Evolutionary conservation across 2,329 filamentous ascomycete genomes (phyloP).

Genomic region (Fusarium tjaetaba): DNA sequence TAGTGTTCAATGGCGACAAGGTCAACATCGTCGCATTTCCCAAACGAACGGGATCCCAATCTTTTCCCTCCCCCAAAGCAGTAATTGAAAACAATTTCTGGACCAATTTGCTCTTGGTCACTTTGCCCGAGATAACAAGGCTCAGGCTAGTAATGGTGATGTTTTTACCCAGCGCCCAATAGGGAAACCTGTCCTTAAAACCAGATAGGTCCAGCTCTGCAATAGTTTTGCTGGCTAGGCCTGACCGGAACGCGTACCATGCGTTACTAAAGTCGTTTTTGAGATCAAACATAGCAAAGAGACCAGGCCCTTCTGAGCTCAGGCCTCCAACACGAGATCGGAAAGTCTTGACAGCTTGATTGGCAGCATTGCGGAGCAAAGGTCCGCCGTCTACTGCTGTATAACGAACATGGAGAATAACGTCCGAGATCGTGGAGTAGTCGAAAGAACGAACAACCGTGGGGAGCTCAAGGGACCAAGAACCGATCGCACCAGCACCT

Average conservation of each 20-base stretch:
- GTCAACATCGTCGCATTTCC: not conserved
- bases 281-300: not conserved
- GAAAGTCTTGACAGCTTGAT: not conserved
- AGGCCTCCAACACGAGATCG: not conserved
- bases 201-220: not conserved
- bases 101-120: not conserved
- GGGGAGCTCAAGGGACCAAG: not conserved
- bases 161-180: not conserved
- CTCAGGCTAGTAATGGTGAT: not conserved
- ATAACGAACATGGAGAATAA: not conserved
- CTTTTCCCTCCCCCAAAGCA: not conserved
- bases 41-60: not conserved
- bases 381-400: not conserved
- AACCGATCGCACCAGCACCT: not conserved
- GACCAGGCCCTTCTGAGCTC: not conserved
- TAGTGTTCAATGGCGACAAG: not conserved
- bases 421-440: not conserved
- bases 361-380: not conserved
- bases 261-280: not conserved
- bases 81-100: not conserved
- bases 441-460: not conserved
- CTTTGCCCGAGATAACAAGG: not conserved
- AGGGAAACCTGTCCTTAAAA: not conserved
- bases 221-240: not conserved
- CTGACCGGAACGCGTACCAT: not conserved